Percentiles rank a stretch among this genome's conserved stretches.
Evolutionary conservation across 2,329 filamentous ascomycete genomes (phyloP).

Genomic region (Phaeosphaeria sp.): DNA sequence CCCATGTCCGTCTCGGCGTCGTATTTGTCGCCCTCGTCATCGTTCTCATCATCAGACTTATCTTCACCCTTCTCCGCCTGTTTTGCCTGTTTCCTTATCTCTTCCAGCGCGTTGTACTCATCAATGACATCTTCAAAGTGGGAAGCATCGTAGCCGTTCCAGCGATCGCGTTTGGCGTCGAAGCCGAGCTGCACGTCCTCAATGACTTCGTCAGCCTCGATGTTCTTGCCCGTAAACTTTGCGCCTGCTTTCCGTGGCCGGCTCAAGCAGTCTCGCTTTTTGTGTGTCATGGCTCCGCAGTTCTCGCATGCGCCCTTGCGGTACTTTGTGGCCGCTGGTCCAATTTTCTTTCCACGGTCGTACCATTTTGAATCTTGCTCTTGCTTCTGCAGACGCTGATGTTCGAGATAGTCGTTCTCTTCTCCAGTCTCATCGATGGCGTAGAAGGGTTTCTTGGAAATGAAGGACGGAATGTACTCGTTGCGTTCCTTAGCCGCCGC

Average conservation of each 20-base stretch:
- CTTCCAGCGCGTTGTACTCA: conserved; percentile 86
- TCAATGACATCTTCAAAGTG: conserved; percentile 89
- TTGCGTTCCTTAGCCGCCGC: conserved; percentile 83
- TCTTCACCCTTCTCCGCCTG: conserved; percentile 49
- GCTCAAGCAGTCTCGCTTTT: conserved; percentile 90
- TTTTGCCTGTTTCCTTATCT: conserved; percentile 64
- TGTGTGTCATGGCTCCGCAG: conserved; percentile 96
- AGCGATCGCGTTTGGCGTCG: conserved; percentile 96
- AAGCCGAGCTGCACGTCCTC: conserved; percentile 88
- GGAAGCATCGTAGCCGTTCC: conserved; percentile 94
- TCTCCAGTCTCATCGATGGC: conserved; percentile 76
- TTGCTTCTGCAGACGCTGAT: conserved; percentile 82
- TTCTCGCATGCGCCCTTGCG: conserved; percentile 99
- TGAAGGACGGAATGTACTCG: conserved; percentile 97
- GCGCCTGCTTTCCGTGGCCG: conserved; percentile 88
- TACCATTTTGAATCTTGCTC: conserved; percentile 86
- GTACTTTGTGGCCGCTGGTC: conserved; percentile 91
- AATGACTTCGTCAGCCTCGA: conserved; percentile 87
- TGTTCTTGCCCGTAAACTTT: conserved; percentile 90
- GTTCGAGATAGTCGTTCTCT: conserved; percentile 85
- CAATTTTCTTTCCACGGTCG: conserved; percentile 82
- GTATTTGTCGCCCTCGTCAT: conserved; percentile 69
- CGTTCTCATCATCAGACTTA: conserved; percentile 49
- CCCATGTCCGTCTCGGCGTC: conserved; percentile 98
- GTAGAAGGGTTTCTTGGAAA: conserved; percentile 97